These are phyloP conservation scores for Cytidiella melzeri DNA, from an alignment of 768 basidiomycete genomes.

Conservation along the genomic window DNA sequence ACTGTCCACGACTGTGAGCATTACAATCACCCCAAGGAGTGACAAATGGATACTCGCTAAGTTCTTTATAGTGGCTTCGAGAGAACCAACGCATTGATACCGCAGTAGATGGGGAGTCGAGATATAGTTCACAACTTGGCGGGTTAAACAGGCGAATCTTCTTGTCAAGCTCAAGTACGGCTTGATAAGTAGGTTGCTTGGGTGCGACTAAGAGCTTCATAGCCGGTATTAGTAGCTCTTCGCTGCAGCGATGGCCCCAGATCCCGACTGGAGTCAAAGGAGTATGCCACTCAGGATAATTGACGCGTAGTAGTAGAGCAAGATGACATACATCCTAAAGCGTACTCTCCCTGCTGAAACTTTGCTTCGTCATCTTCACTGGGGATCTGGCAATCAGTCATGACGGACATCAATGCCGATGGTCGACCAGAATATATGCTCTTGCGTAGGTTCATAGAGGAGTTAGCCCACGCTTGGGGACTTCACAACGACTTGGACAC, in stretches of 20 bases:
- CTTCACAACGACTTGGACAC: slow-evolving; percentile 11
- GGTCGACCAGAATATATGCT: slow-evolving; percentile 63
- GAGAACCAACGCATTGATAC: slow-evolving; percentile 23
- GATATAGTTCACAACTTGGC: slow-evolving; percentile 21
- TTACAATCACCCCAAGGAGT: not conserved
- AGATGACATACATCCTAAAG: slow-evolving; percentile 14
- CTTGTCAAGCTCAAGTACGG: slow-evolving; percentile 42
- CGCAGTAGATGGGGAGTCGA: slow-evolving; percentile 13
- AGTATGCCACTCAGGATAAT: slow-evolving; percentile 1
- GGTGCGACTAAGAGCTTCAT: slow-evolving; percentile 50
- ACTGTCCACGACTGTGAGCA: slow-evolving; percentile 27
- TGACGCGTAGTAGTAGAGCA: not conserved
- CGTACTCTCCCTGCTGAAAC: slow-evolving; percentile 25
- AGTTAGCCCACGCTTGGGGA: too few relatives aligned
- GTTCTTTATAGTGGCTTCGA: slow-evolving; percentile 39
- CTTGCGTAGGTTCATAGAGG: slow-evolving; percentile 30
- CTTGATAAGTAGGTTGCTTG: slow-evolving; percentile 49
- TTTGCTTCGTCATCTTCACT: slow-evolving; percentile 39
- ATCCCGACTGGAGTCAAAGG: slow-evolving; percentile 38
- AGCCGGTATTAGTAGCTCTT: slow-evolving; percentile 56
- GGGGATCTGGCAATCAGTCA: slow-evolving; percentile 56
- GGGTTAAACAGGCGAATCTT: slow-evolving; percentile 57
- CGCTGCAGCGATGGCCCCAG: slow-evolving; percentile 56
- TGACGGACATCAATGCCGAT: slow-evolving; percentile 53
- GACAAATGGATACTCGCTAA: slow-evolving; percentile 26